Percentiles rank a stretch among this genome's conserved stretches.
These are phyloP conservation scores for Ajuga reptans DNA, from an alignment of 305 asterid genomes.

Conservation along the genomic window DNA sequence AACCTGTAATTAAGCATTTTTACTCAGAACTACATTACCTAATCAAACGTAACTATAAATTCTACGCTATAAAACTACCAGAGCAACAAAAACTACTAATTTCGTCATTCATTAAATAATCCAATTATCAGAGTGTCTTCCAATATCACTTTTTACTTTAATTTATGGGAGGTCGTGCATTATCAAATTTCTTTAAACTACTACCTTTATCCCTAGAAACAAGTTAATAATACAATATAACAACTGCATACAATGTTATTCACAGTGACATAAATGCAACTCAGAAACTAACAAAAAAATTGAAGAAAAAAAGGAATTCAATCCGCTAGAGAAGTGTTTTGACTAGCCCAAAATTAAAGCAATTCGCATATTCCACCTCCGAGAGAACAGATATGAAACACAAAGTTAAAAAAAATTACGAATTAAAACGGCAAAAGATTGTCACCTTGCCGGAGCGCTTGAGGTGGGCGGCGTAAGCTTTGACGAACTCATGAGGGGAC, in stretches of 20 bases:
- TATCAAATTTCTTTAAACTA: neutral
- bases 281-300: neutral
- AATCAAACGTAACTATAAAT: neutral
- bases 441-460: conserved; percentile 89
- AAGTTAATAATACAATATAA: too few species aligned
- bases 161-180: neutral
- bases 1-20: too few species aligned
- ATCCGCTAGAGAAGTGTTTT: neutral
- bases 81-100: too few species aligned
- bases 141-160: neutral
- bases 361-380: neutral
- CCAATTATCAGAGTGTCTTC: neutral
- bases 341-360: neutral
- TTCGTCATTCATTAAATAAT: neutral
- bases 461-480: conserved; percentile 78
- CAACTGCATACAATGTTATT: neutral
- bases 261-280: neutral
- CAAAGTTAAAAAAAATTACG: neutral
- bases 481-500: conserved; percentile 79
- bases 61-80: too few species aligned
- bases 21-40: neutral
- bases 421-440: neutral
- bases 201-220: too few species aligned
- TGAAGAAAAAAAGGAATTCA: too few species aligned
- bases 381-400: too few species aligned